Percentiles rank a stretch among this genome's conserved stretches.
phyloP scores from a whole-genome alignment of 495 filamentous ascomycete genomes.

The Talaromyces thailandensis region DNA sequence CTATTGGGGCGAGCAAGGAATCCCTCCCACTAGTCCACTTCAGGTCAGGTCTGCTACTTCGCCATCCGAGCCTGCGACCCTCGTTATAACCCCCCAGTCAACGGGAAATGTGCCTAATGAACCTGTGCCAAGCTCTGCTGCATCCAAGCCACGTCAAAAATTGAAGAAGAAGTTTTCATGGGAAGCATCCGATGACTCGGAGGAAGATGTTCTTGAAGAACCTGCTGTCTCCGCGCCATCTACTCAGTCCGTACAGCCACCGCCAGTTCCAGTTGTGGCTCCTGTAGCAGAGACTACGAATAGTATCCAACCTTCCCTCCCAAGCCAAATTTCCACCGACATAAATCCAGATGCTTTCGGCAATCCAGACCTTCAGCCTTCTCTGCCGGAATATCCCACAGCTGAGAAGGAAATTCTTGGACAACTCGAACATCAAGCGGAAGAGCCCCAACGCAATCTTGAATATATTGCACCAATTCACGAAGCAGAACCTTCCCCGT shows the following conservation, averaged over 20 bases:
- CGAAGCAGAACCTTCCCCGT: not conserved
- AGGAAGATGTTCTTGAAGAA: conserved; percentile 1
- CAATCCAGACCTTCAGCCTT: not conserved
- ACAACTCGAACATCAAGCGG: not conserved
- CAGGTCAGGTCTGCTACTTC: not conserved
- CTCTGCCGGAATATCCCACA: not conserved
- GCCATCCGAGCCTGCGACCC: not conserved
- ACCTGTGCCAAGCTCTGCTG: not conserved
- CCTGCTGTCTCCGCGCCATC: not conserved
- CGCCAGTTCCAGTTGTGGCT: not conserved
- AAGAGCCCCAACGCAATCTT: not conserved
- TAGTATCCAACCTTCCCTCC: not conserved
- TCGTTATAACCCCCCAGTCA: not conserved
- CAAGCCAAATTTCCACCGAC: not conserved
- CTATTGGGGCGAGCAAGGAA: conserved; percentile 41
- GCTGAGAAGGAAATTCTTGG: not conserved
- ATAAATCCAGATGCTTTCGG: not conserved
- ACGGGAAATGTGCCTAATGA: not conserved
- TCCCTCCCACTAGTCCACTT: conserved; percentile 4
- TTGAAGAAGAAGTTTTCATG: conserved; percentile 7
- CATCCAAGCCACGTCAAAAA: not conserved
- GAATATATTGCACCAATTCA: not conserved
- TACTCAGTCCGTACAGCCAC: not conserved
- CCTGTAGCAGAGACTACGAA: not conserved
- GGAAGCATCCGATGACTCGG: not conserved